Evolutionary conservation across 2,329 filamentous ascomycete genomes (phyloP).

Genomic region (Mycocentrospora acerina): DNA sequence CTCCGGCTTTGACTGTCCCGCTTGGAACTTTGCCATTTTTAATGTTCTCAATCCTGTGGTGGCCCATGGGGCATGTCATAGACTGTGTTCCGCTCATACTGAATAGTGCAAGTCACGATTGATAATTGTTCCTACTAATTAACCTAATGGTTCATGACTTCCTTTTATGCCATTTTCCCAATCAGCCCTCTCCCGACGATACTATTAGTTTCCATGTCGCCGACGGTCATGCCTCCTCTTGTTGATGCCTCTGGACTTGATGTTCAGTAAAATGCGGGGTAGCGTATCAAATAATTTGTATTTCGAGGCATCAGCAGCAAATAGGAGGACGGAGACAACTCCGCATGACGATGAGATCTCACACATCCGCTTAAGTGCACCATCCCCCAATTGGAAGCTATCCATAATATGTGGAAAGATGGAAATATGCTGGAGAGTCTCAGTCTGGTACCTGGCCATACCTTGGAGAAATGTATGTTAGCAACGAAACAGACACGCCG

Average conservation of each 20-base stretch:
- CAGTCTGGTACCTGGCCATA: too few species aligned
- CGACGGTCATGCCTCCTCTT: slow-evolving; percentile 3
- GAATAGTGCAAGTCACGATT: background rate
- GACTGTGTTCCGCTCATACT: slow-evolving; percentile 16
- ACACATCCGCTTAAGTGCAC: too few species aligned
- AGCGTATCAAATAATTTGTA: slow-evolving; percentile 10
- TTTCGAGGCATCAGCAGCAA: slow-evolving; percentile 3
- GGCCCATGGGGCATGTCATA: slow-evolving; percentile 20
- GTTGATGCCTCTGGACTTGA: background rate
- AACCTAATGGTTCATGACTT: background rate
- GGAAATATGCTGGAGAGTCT: too few species aligned
- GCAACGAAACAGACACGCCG: too few species aligned
- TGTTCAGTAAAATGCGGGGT: slow-evolving; percentile 13
- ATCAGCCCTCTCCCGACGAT: background rate
- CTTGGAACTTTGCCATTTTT: slow-evolving; percentile 27
- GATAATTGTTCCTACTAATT: background rate
- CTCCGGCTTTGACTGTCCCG: slow-evolving; percentile 25
- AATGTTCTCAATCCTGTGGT: slow-evolving; percentile 29
- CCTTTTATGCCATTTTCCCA: slow-evolving; percentile 1
- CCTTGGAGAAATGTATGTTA: too few species aligned
- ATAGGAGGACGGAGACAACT: slow-evolving; percentile 7
- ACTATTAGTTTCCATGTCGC: slow-evolving; percentile 11
- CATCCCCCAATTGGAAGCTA: too few species aligned
- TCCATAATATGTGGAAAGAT: too few species aligned
- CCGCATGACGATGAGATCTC: slow-evolving; percentile 6